Conservation (phyloP, 805 yeast species). For the Yamadazyma sp. region DNA sequence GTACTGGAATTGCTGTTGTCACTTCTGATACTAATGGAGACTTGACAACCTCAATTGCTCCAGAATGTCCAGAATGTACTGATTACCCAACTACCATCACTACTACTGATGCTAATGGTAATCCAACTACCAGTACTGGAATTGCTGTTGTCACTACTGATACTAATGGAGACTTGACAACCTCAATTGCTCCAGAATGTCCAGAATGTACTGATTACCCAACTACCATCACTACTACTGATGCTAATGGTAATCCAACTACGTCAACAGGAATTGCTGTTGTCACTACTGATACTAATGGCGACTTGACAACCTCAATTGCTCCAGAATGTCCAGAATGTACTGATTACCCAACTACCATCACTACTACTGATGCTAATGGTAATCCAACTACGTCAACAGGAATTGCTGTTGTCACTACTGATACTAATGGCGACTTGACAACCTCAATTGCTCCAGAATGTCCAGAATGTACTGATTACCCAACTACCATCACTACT, state of each 20-base stretch:
- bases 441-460: constrained; percentile 6
- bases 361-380: constrained; percentile 9
- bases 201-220: constrained; percentile 11
- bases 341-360: constrained; percentile 14
- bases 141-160: constrained; percentile 18
- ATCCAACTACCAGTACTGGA: constrained; percentile 9
- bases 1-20: constrained; percentile 13
- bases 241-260: constrained; percentile 9
- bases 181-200: constrained; percentile 6
- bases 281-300: constrained; percentile 13
- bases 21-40: constrained; percentile 12
- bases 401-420: constrained; percentile 12
- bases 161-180: constrained; percentile 12
- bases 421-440: constrained; percentile 11
- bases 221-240: constrained; percentile 12
- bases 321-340: constrained; percentile 4
- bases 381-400: constrained; percentile 13
- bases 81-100: constrained; percentile 11
- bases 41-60: constrained; percentile 10
- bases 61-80: constrained; percentile 8
- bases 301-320: constrained; percentile 11
- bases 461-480: constrained; percentile 13
- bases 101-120: constrained; percentile 9
- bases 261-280: constrained; percentile 13
- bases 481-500: not conserved